Evolutionary conservation across 768 basidiomycete genomes (phyloP), one percentile per base, ranked within the genome.

Genomic region (Fomitopsis serialis): DNA sequence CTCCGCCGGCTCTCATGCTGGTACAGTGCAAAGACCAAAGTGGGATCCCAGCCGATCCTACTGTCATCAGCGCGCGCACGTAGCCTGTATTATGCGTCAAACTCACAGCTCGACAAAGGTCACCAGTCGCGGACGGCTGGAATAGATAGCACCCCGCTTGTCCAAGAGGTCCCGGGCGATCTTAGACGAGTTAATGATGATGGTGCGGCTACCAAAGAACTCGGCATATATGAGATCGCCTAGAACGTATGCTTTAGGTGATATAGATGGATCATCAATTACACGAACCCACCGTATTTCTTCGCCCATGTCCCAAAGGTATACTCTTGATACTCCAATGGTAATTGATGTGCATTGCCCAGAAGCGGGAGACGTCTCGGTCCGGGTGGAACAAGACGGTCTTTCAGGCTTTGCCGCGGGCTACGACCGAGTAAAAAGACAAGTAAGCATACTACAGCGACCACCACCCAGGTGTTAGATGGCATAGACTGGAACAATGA

Each of bases 121-220:
- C 47, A 58, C 51, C 53, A 54, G 48, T 2, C 53, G 50, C 2
- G 57, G 57, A 40, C 66, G 48, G 27, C 65, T 63, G 0, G 67
- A 66, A 45, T 65, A 65, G 0, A 57, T 58, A 0, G 58, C 47
- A 36, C 61, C 60, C 1, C 64, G 58, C 37, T 59, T 68, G 44
- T 66, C 65, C 21, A 69, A 52, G 22, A 69, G 60, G 5, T 69
- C 67, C 0, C 36, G 22, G 8, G 62, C 62, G 2, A 60, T 58
- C 25, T 55, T 29, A 2, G 47, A 43, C 19, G 60, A 54, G 44
- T 57, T n/a, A n/a, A n/a, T 60, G 27, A 68, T 40, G n/a, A 68
- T 45, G 44, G 66, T 53, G 13, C 45, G 47, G 12, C n/a, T 51
- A 1, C 62, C 62, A 2, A 63, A 48, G 25, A 58, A 42, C 11